These are phyloP conservation scores for Sarocladium oryzae DNA, from an alignment of 2,329 filamentous ascomycete species.

Conservation along the genomic window DNA sequence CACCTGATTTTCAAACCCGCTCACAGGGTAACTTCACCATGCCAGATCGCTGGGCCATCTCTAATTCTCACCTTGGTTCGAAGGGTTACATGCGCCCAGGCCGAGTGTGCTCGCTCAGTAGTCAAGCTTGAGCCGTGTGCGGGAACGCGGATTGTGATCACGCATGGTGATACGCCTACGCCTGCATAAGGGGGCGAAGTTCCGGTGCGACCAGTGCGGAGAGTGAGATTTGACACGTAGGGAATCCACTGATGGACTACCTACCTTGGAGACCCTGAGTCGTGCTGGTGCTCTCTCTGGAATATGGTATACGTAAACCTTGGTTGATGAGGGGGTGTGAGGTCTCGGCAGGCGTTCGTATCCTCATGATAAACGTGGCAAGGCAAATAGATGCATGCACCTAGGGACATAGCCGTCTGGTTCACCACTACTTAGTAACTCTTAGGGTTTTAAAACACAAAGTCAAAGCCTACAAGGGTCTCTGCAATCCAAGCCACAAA, in stretches of 20 bases:
- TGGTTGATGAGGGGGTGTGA: neutral
- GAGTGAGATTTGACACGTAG: slow-evolving; percentile 1
- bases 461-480: too few relatives aligned
- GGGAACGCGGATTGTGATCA: neutral
- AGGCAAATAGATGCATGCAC: too few relatives aligned
- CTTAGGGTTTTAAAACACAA: too few relatives aligned
- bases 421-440: too few relatives aligned
- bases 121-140: too few relatives aligned
- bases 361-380: neutral
- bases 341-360: neutral
- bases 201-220: neutral
- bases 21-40: neutral
- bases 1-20: slow-evolving; percentile 9
- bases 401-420: too few relatives aligned
- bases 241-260: neutral
- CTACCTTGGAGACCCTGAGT: neutral
- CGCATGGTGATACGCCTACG: slow-evolving; percentile 3
- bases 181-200: neutral
- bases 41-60: slow-evolving; percentile 3
- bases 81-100: neutral
- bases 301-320: too few relatives aligned
- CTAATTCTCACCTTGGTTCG: neutral
- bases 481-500: too few relatives aligned
- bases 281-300: neutral
- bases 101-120: neutral